Base-by-base conservation (phyloP, 371 early-diverging fungal genomes). In the Mortierella sp. region DNA sequence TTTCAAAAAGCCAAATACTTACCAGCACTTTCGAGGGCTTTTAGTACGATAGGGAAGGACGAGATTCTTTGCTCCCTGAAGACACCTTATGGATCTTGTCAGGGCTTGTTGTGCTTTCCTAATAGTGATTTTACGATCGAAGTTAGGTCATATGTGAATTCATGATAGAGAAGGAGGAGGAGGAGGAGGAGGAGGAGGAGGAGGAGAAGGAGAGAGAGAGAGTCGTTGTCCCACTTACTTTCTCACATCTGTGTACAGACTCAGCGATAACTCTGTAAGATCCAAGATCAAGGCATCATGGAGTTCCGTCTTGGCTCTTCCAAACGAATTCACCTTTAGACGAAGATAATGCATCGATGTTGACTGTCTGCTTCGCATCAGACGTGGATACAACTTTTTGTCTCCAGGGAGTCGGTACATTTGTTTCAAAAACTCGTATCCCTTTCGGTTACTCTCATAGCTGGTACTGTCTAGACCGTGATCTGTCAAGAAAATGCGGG, bases 181-280 rank as follows among this genome's bases (percentile, higher is more conserved):
- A n/a, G n/a, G n/a, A n/a, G n/a, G n/a, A 12, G 50, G 19, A 26
- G 29, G 21, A 12, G 29, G 19, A 29, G 15, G n/a, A 16, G 30
- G 11, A 37, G 18, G 1, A 61, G 30, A 25, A 57, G 26, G 19
- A 12, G 57, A 56, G 7, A 60, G 14, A 51, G 46, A 60, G 0
- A 14, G 19, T 15, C 16, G 19, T 12, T 37, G 44, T n/a, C 21
- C 43, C 12, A 74, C 84, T 30, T 84, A 85, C 80, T 86, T 87
- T 67, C 97, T 85, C 47, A 96, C 89, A 57, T 91, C 93, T 0
- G 93, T 83, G 80, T 94, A 96, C 25, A 86, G 84, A 43, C 89
- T 87, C 45, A 95, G 62, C 0, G 91, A 92, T 51, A 94, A 72
- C 21, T 90, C 87, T 4, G 88, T 81, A 30, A 95, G 55, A 60